A percentile compares a stretch with the other conserved stretches of the same genome.
These are phyloP conservation scores for Neospora caninum DNA, from an alignment of 169 alveolate species.

Conservation along the genomic window DNA sequence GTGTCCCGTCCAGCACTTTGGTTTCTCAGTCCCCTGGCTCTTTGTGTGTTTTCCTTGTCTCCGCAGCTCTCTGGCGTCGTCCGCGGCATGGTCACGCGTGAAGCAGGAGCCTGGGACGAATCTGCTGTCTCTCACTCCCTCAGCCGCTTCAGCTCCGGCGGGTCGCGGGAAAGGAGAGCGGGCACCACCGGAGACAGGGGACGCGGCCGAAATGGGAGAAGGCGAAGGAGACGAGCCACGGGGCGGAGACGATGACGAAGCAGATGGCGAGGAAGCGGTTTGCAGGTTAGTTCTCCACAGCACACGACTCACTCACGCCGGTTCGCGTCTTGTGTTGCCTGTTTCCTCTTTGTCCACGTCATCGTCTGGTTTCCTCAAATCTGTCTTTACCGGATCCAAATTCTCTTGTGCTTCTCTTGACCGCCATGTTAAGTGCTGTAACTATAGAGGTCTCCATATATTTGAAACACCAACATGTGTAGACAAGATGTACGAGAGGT, in stretches of 20 bases:
- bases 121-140: background rate
- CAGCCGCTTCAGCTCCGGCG: background rate
- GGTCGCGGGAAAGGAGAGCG: background rate
- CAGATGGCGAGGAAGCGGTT: slow-evolving; percentile 24
- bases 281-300: background rate
- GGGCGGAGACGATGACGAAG: slow-evolving; percentile 15
- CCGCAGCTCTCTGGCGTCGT: background rate
- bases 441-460: too few species aligned
- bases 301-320: background rate
- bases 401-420: background rate
- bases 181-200: background rate
- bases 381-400: too few species aligned
- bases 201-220: background rate
- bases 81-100: background rate
- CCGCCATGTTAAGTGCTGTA: background rate
- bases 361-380: too few species aligned
- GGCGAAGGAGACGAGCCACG: background rate
- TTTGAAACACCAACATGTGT: too few species aligned
- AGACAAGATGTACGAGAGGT: too few species aligned
- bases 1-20: too few species aligned
- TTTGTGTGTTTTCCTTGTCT: background rate
- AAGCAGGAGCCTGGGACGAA: background rate
- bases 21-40: too few species aligned
- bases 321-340: background rate
- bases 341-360: too few species aligned